Evolutionary conservation across 2,329 filamentous ascomycete species (phyloP).

Genomic region (Apiospora saccharicola): DNA sequence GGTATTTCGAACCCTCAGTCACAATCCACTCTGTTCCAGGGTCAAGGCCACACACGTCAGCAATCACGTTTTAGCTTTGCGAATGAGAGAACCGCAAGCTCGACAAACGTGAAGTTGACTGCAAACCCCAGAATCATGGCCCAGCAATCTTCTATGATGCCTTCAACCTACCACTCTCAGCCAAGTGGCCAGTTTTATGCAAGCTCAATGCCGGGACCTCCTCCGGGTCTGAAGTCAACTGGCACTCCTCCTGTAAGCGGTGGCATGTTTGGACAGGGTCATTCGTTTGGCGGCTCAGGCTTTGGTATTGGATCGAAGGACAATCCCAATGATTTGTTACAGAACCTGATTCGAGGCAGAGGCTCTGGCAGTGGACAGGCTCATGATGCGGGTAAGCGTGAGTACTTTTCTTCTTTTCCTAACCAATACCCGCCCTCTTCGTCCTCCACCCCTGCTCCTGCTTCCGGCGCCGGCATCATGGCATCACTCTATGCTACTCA

Average conservation of each 20-base stretch:
- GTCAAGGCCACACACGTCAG: constrained; percentile 78
- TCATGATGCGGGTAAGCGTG: constrained; percentile 94
- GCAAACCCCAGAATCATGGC: constrained; percentile 82
- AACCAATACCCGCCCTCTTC: constrained; percentile 85
- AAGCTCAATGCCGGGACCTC: constrained; percentile 87
- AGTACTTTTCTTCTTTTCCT: constrained; percentile 94
- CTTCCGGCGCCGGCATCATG: constrained; percentile 89
- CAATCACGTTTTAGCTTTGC: constrained; percentile 88
- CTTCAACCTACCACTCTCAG: constrained; percentile 64
- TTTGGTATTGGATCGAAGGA: constrained; percentile 78
- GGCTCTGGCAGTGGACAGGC: constrained; percentile 72
- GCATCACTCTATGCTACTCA: constrained; percentile 90
- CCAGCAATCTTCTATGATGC: constrained; percentile 88
- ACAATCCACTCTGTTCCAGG: constrained; percentile 59
- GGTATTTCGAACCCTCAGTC: constrained; percentile 58
- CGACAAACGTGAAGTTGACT: constrained; percentile 76
- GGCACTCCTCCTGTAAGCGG: constrained; percentile 76
- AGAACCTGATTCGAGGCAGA: constrained; percentile 79
- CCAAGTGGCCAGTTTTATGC: constrained; percentile 78
- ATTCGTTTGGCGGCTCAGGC: constrained; percentile 78
- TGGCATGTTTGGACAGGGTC: constrained; percentile 91
- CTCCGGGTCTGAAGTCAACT: constrained; percentile 93
- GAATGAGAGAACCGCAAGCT: constrained; percentile 72
- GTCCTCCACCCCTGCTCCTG: constrained; percentile 85
- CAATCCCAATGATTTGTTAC: constrained; percentile 73